These are phyloP conservation scores for Vitis amurensis DNA, from an alignment of 164 flowering plant genomes.

Conservation along the genomic window DNA sequence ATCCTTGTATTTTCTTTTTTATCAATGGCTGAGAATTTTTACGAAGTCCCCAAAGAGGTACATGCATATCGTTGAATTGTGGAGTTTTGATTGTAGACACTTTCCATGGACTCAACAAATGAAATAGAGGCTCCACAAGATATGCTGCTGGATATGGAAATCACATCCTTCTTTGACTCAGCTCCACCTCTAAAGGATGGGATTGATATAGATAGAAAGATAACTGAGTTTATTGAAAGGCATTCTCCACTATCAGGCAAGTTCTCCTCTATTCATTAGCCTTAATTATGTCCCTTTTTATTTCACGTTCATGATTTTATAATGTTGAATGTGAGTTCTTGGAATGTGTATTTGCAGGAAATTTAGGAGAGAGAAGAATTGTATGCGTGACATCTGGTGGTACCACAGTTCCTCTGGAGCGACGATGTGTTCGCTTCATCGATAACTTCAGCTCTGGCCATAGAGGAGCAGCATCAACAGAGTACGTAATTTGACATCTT, in stretches of 20 bases:
- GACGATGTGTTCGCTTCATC: slow-evolving; percentile 84
- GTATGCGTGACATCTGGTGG: slow-evolving; percentile 97
- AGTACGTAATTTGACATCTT: slow-evolving; percentile 40
- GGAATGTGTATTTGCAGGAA: slow-evolving; percentile 29
- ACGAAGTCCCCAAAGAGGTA: no score
- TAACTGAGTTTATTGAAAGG: slow-evolving; percentile 49
- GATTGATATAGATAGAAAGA: slow-evolving; percentile 26
- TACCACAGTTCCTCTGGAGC: slow-evolving; percentile 92
- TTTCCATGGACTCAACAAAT: slow-evolving; percentile 24
- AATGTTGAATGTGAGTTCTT: no score
- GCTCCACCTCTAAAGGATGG: slow-evolving; percentile 75
- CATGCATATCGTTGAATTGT: background rate
- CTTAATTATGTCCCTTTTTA: background rate
- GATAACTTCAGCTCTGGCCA: slow-evolving; percentile 97
- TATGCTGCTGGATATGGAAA: slow-evolving; percentile 24
- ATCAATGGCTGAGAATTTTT: no score
- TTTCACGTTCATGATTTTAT: background rate
- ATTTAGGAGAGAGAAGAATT: slow-evolving; percentile 37
- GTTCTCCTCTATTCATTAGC: slow-evolving; percentile 2
- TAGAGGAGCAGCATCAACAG: slow-evolving; percentile 96
- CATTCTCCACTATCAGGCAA: slow-evolving; percentile 46
- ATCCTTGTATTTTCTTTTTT: no score
- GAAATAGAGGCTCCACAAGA: slow-evolving; percentile 23
- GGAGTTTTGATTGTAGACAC: slow-evolving; percentile 11
- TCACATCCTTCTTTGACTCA: slow-evolving; percentile 61